Base-by-base conservation (phyloP, 2,329 filamentous ascomycete species). In the Fusarium sp. region DNA sequence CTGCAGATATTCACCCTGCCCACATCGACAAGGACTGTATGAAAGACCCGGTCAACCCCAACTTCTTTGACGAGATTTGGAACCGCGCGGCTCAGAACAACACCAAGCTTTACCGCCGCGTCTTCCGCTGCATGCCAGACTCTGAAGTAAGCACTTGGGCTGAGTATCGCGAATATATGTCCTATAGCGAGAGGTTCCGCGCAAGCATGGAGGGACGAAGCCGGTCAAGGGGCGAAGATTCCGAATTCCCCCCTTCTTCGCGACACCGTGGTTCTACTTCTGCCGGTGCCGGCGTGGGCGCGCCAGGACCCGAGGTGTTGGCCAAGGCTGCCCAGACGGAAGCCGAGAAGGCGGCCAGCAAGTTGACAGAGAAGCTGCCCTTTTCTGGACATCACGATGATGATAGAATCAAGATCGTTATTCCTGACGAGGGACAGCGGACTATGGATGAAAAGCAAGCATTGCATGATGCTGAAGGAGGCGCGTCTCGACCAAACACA, bases 71-170 rank as follows among this genome's bases (percentile, higher is more conserved):
- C 53, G 93, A 97, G 71, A 91, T 94, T 2, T 99, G 97, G 97
- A 92, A 92, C 73, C 88, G 91, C 20, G 91, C 95, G 62, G 96
- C 96, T 1, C 91, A 93, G 72, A 98, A 98, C 85, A 99, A 99
- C 81, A 99, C 96, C 4, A 96, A 95, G 80, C 89, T 99, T 56
- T 99, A 94, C 84, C 93, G 96, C 35, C 91, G 93, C 70, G 96
- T 99, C 10, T 99, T 99, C 85, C 92, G 95, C 55, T 98, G 95
- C 82, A 97, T 97, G 93, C 96, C 96, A 1, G 96, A 99, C 81
- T 98, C 92, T 60, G 94, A 98, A 79, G 96, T 98, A 29, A 92
- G 91, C 72, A 96, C 93, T 49, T 99, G 96, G 96, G 92, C 93
- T 74, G 93, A 97, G 72, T 99, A 99, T 83, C 92, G 94, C 72